Base-by-base conservation (phyloP, 1,284 basidiomycete species). In the Leccinum huronense region DNA sequence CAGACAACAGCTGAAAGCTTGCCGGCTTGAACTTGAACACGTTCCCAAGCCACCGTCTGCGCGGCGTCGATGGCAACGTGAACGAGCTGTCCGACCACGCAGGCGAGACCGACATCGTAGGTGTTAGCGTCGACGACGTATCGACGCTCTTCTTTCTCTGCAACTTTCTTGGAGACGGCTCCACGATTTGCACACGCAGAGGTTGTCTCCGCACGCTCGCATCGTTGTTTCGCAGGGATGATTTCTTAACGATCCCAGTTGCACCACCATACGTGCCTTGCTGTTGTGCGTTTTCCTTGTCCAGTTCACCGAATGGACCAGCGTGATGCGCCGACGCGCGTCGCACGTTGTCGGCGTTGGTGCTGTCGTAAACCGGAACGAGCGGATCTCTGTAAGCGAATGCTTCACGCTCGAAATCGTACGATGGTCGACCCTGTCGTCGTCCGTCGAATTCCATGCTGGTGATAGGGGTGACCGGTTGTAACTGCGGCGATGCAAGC, bases 1-100 rank as follows among this genome's bases (percentile, higher is more conserved):
- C 79, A 3, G 93, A 94, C 55, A 86, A 77, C 2, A 94, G 77
- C 53, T 79, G 80, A 75, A 87, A 88, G 14, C 81, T 83, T 16
- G 85, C 80, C 0, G 92, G 87, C 72, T 90, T 93, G 81, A 93
- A 90, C 73, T 88, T 91, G 84, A 98, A 97, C 57, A 97, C 84
- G 67, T 90, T 91, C 60, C 88, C 86, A 69, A 98, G 88, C 96
- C 96, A 98, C 63, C 86, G 87, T 58, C 90, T 86, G 75, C 90
- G 91, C 8, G 85, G 85, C 3, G 81, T 79, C 13, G 81, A 72
- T 19, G 77, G 73, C 27, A 79, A 75, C 2, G 77, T 77, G 13
- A 80, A 77, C 59, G 80, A 83, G 16, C 77, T 78, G 45, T 81
- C 81, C 14, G 81, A 81, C 72, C 81, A 79, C 27, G 79, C 79